Evolutionary conservation across 345 rosid genomes (phyloP), one percentile per base, ranked within the genome.

Genomic region (Syzygium aqueum): DNA sequence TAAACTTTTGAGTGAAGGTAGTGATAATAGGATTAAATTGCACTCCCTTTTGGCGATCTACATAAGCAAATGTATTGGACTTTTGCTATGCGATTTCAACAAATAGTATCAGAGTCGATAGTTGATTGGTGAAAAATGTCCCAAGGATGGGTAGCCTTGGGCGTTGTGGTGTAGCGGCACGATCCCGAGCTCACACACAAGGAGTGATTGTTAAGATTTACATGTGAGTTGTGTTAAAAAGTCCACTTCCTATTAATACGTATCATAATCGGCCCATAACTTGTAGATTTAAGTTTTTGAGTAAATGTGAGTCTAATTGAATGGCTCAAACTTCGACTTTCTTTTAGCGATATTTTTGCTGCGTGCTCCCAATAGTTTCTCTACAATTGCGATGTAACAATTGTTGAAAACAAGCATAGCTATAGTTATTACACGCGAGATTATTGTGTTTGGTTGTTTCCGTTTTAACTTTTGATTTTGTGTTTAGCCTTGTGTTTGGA

Each of bases 131-230:
- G 73, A 15, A n/a, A n/a, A 61, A n/a, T 61, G 10, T 61, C 16
- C 2, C 13, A n/a, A 61, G 9, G 10, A n/a, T 15, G n/a, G 3
- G 73, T 30, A 61, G 17, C 19, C 33, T n/a, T 61, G 73, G 33
- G 67, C 3, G 2, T 27, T 27, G 8, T n/a, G 30, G 67, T 12
- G 27, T 12, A 59, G n/a, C n/a, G 11, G 27, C 0, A 28, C 0
- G 2, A 5, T 59, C n/a, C 7, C 7, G 27, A 59, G 67, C 30
- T 25, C 30, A 59, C 65, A 27, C 3, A 7, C 25, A 6, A 11
- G 3, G 15, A 14, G 30, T 7, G n/a, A 59, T 59, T 59, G 11
- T 59, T 59, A 16, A 27, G 46, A 67, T 67, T 23, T 6, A 2
- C 0, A 6, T 17, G 7, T 33, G 21, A 15, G 77, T 65, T 56